These are phyloP conservation scores for Phytophthora palmivora DNA, from an alignment of 352 stramenopile genomes.

Conservation along the genomic window DNA sequence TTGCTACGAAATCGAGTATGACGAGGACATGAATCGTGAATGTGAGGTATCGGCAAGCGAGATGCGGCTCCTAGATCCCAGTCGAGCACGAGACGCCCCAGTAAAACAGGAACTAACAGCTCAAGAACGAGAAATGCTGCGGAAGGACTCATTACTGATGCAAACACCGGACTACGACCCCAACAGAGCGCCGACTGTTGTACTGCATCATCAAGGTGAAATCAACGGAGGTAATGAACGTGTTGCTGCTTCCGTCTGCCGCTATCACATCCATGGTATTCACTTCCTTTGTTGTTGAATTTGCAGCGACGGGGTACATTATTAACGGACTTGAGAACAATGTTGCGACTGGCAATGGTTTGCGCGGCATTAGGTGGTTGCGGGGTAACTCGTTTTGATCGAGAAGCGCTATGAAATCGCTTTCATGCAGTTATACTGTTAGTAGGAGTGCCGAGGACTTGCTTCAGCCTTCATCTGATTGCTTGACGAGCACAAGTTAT, in stretches of 20 bases:
- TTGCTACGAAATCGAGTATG: slow-evolving; percentile 78
- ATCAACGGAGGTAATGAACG: slow-evolving; percentile 55
- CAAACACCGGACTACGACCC: slow-evolving; percentile 73
- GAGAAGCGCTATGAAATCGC: background rate
- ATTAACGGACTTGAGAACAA: slow-evolving; percentile 89
- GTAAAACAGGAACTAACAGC: slow-evolving; percentile 29
- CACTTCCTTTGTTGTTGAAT: slow-evolving; percentile 1
- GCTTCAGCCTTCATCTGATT: slow-evolving; percentile 17
- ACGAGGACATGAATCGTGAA: slow-evolving; percentile 82
- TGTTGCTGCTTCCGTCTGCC: slow-evolving; percentile 5
- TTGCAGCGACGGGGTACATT: slow-evolving; percentile 70
- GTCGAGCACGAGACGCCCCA: slow-evolving; percentile 14
- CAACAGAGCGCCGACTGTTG: slow-evolving; percentile 72
- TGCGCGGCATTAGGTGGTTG: slow-evolving; percentile 84
- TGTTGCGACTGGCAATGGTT: slow-evolving; percentile 77
- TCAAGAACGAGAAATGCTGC: slow-evolving; percentile 49
- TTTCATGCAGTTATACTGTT: slow-evolving; percentile 2
- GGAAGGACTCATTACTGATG: slow-evolving; percentile 68
- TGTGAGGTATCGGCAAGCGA: slow-evolving; percentile 60
- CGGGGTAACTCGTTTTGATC: slow-evolving; percentile 76
- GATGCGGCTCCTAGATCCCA: slow-evolving; percentile 45
- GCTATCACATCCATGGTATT: slow-evolving; percentile 4
- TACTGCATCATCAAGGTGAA: slow-evolving; percentile 81
- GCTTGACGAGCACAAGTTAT: slow-evolving; percentile 8
- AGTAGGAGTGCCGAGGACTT: slow-evolving; percentile 14